Conservation (phyloP, 169 alveolate genomes). For the Eimeria acervulina region DNA sequence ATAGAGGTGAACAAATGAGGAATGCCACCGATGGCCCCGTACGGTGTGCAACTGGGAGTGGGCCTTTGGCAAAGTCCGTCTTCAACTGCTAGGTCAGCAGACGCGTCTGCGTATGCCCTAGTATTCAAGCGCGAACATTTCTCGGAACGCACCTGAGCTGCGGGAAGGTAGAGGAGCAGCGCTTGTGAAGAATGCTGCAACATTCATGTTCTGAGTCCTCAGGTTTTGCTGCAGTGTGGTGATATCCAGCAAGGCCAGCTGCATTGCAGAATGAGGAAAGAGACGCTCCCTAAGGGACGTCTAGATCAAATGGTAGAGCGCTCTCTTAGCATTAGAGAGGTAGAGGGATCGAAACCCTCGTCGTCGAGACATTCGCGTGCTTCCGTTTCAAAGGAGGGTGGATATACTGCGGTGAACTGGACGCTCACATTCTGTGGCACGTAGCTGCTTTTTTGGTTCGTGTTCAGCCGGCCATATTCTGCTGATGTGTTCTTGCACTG, state of each 20-base stretch:
- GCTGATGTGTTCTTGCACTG: neutral
- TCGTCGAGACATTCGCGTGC: conserved; percentile 64
- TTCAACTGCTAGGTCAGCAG: neutral
- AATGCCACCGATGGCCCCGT: neutral
- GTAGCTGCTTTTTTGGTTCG: neutral
- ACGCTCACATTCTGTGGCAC: neutral
- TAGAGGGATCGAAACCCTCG: conserved; percentile 99
- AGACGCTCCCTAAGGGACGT: conserved; percentile 45
- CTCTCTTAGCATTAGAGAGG: conserved; percentile 99
- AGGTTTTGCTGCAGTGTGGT: neutral
- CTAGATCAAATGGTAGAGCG: conserved; percentile 99
- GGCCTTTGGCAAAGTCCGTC: too few relatives aligned
- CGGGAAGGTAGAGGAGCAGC: neutral
- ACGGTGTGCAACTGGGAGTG: neutral
- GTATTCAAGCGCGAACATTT: neutral
- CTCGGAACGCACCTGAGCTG: neutral
- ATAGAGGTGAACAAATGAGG: neutral
- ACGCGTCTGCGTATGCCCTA: neutral
- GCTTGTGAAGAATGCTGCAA: neutral
- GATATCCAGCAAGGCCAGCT: neutral
- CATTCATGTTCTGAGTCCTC: neutral
- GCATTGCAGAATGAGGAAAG: neutral
- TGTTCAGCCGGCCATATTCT: neutral
- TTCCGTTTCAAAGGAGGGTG: neutral
- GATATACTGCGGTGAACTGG: too few relatives aligned